A percentile compares a stretch with the other conserved stretches of the same genome.
Evolutionary conservation across 768 basidiomycete species (phyloP).

Genomic region (Kwoniella sp.): DNA sequence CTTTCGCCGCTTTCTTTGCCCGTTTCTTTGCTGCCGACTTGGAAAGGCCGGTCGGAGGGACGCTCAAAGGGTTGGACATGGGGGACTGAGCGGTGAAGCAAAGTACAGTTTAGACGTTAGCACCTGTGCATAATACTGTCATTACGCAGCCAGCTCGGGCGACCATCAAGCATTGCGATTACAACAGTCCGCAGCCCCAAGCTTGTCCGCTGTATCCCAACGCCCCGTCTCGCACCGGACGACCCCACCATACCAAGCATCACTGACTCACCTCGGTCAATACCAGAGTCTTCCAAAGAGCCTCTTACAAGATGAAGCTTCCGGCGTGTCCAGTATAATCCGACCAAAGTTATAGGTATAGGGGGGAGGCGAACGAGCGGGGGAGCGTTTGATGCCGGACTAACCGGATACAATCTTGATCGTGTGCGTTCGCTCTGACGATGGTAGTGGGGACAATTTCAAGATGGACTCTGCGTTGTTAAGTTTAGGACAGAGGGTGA

Average conservation of each 20-base stretch:
- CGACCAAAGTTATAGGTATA: background rate
- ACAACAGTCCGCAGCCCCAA: too few species aligned
- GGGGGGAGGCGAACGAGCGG: background rate
- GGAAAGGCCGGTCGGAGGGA: slow-evolving; percentile 37
- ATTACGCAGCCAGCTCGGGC: background rate
- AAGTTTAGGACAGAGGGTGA: background rate
- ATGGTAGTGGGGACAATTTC: background rate
- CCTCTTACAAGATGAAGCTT: slow-evolving; percentile 17
- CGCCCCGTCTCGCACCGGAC: too few species aligned
- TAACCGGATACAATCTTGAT: background rate
- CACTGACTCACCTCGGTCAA: slow-evolving; percentile 18
- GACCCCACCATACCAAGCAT: background rate
- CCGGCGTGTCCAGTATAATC: slow-evolving; percentile 2
- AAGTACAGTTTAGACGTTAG: too few species aligned
- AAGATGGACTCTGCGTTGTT: background rate
- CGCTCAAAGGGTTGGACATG: slow-evolving; percentile 38
- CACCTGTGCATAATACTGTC: too few species aligned
- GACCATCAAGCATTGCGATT: too few species aligned
- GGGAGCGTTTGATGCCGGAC: background rate
- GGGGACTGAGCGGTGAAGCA: slow-evolving; percentile 15
- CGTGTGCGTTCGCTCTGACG: background rate
- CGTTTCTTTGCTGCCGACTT: slow-evolving; percentile 51
- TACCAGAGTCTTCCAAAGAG: slow-evolving; percentile 29
- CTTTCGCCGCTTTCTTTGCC: slow-evolving; percentile 45
- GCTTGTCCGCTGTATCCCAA: too few species aligned